Percentiles rank a stretch among this genome's conserved stretches.
These are phyloP conservation scores for Royoungia palumana DNA, from an alignment of 768 basidiomycete genomes.

Conservation along the genomic window DNA sequence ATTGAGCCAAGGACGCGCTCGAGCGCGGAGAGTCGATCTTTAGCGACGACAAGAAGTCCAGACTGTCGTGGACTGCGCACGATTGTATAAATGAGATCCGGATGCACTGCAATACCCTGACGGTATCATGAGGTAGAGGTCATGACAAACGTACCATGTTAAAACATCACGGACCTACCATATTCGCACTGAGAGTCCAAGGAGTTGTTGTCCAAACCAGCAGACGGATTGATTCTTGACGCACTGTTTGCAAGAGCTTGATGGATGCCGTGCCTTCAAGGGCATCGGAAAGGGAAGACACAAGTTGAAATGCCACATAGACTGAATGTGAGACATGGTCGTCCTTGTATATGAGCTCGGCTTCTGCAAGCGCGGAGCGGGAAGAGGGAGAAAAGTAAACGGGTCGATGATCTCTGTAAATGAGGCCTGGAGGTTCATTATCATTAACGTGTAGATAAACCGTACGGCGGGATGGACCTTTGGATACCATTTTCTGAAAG, in stretches of 20 bases:
- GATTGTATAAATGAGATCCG: constrained; percentile 64
- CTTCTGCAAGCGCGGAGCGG: constrained; percentile 89
- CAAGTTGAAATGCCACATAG: constrained; percentile 77
- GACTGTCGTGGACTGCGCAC: constrained; percentile 33
- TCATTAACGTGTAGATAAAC: background rate
- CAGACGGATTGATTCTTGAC: constrained; percentile 44
- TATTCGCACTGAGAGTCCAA: constrained; percentile 95
- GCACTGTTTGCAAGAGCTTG: constrained; percentile 29
- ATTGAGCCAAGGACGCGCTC: constrained; percentile 20
- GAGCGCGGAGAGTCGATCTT: constrained; percentile 44
- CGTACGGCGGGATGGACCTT: constrained; percentile 43
- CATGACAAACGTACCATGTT: background rate
- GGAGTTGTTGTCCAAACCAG: constrained; percentile 98
- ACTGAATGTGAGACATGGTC: constrained; percentile 85
- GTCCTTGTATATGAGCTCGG: constrained; percentile 88
- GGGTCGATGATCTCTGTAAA: constrained; percentile 84
- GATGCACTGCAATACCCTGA: constrained; percentile 86
- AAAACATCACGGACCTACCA: constrained; percentile 50
- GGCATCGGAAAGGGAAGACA: constrained; percentile 21
- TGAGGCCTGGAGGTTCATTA: constrained; percentile 51
- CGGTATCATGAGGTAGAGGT: background rate
- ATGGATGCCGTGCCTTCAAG: constrained; percentile 11
- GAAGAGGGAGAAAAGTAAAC: constrained; percentile 96
- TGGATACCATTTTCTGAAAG: constrained; percentile 85
- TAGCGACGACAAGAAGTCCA: constrained; percentile 46